Evolutionary conservation across 345 rosid species (phyloP), one percentile per base, ranked within the genome.

Genomic region (Populus deltoides): DNA sequence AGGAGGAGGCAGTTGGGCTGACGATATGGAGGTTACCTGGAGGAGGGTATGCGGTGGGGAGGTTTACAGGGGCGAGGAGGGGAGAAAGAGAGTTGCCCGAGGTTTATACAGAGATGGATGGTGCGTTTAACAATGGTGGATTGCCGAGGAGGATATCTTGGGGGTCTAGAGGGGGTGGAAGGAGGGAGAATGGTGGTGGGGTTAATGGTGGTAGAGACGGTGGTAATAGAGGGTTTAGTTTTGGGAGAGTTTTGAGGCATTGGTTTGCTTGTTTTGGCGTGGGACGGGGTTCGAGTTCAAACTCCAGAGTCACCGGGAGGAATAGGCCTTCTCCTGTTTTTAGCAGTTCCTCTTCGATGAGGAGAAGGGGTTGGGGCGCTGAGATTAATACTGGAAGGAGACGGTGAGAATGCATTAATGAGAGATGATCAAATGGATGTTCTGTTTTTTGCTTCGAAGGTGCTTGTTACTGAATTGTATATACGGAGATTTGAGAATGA

Each of bases 11-110:
- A 1, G 94, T 89, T 5, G 99, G 98, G 4, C 74, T 96, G 78
- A 93, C 99, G 5, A 92, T 96, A 59, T 96, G 99, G 98, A 89
- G 99, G 76, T 71, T 96, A 4, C 99, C 98, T 0, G 97, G 97
- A 0, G 99, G 99, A 3, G 98, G 98, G 65, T 93, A 89, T 27
- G 99, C 99, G 0, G 99, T 96, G 27, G 98, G 99, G 79, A 87
- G 97, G 82, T 92, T 96, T 70, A 85, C 67, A 86, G 97, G 94
- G 2, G 93, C 88, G 43, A 88, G 90, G 81, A 90, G 92, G 82
- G 96, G 90, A 3, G 90, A 90, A 59, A 89, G 97, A 24, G 92
- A 90, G 81, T 75, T 90, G 75, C 98, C 99, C 0, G 90, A 90
- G 65, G 99, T 95, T 45, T 95, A 87, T 74, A 95, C 99, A 4